Base-by-base conservation (phyloP, 805 yeast genomes). In the Wickerhamomyces subpelliculosus region DNA sequence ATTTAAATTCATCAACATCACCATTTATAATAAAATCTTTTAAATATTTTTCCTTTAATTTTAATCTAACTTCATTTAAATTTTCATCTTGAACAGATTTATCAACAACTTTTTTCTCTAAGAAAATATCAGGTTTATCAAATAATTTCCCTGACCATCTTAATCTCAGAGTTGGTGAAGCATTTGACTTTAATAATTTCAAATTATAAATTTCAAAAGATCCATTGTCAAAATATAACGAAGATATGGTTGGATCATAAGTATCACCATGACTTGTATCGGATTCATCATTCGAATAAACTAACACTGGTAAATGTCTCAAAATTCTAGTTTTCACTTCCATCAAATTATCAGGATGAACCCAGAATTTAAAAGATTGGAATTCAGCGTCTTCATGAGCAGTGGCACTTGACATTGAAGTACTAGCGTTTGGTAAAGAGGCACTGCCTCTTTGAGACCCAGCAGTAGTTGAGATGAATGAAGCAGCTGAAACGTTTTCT, bases 321-420 rank as follows among this genome's bases (percentile, higher is more conserved):
- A 90, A 73, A 47, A 90, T 85, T 42, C 88, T 79, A n/a, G 97
- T 87, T 66, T 90, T 90, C 39, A 89, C 96, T 64, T 90, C 97
- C 96, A 90, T 89, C 57, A 93, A 59, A 58, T 87, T 84, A 51
- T 93, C 98, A n/a, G 90, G 89, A 59, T 90, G 97, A 32, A 93
- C 73, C 98, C 98, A 90, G 61, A 90, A 90, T 64, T 85, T 87
- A 62, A 81, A 79, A 13, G 86, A 80, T 68, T 80, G 67, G 51
- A 78, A 57, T 35, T 61, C 63, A 23, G 39, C 45, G 2, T 46
- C 37, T 12, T 39, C 67, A 66, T 27, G 34, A 8, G 50, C 47
- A 14, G 47, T 48, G 14, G 55, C 55, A 27, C 53, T 52, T 20
- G 64, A 57, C 20, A 58, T 34, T 23, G 32, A 40, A 30, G 34